Percentiles rank a stretch among this genome's conserved stretches.
phyloP scores from a whole-genome alignment of 169 alveolate genomes.

The Cryptosporidium ubiquitum region DNA sequence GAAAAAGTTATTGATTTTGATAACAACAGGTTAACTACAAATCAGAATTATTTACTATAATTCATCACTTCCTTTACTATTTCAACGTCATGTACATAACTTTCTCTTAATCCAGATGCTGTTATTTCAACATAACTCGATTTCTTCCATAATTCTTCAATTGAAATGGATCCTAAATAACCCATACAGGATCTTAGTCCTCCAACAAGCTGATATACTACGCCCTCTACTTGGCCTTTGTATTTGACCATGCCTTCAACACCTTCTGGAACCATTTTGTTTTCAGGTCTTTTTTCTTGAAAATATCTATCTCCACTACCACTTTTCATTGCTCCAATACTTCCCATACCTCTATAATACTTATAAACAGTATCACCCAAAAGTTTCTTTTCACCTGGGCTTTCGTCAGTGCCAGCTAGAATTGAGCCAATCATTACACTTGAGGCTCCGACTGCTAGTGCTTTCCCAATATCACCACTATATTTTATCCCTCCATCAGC shows the following conservation, averaged over 20 bases:
- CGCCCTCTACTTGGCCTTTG: conserved; percentile 1
- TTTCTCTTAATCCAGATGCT: conserved; percentile 25
- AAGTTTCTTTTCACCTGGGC: conserved; percentile 93
- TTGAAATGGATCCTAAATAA: not conserved
- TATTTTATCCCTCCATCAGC: conserved; percentile 95
- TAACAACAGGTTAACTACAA: no score
- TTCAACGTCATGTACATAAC: conserved; percentile 3
- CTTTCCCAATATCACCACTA: conserved; percentile 94
- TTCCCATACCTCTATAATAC: conserved; percentile 91
- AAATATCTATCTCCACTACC: conserved; percentile 76
- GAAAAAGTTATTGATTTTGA: no score
- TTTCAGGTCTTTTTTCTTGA: conserved; percentile 25
- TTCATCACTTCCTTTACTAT: not conserved
- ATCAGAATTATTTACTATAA: not conserved
- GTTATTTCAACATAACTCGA: conserved; percentile 16
- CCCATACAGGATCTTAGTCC: conserved; percentile 26
- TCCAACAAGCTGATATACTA: conserved; percentile 18
- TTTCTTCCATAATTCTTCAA: conserved; percentile 6
- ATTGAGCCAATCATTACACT: conserved; percentile 92
- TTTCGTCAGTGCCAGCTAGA: conserved; percentile 94
- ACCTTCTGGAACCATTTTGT: conserved; percentile 37
- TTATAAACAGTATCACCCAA: conserved; percentile 86
- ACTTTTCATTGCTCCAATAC: conserved; percentile 85
- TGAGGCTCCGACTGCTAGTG: conserved; percentile 92
- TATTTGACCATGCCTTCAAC: conserved; percentile 13